Evolutionary conservation across 306 rosid species (phyloP), one percentile per base, ranked within the genome.

Genomic region (Astragalus membranaceus): DNA sequence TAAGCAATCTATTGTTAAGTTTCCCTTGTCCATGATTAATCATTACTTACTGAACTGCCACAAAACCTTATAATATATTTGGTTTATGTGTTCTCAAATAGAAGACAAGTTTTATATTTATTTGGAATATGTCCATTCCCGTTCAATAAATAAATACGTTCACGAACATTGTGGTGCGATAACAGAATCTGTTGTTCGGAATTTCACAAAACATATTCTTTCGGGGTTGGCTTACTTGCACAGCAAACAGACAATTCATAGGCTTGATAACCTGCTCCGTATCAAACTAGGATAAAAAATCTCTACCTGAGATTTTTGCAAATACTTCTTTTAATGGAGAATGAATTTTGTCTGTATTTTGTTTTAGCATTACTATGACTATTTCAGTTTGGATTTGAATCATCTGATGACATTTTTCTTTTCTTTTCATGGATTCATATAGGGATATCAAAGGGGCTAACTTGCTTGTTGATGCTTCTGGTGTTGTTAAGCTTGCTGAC

Each of bases 361-460:
- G n/a, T n/a, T n/a, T n/a, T n/a, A n/a, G n/a, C n/a, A n/a, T n/a
- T n/a, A n/a, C n/a, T n/a, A n/a, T n/a, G n/a, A n/a, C n/a, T n/a
- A n/a, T n/a, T n/a, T n/a, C n/a, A n/a, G n/a, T n/a, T n/a, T n/a
- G n/a, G n/a, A n/a, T n/a, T n/a, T 7, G 14, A 35, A 42, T 23
- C 42, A 49, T 56, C 17, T 46, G 36, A 15, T 49, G 59, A 49
- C 60, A 35, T 49, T 47, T 46, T 32, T 0, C 26, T 36, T 53
- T 60, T 56, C 41, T 61, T 73, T 65, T 48, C 13, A n/a, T 48
- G 55, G 47, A 54, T 58, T 36, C 39, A 42, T 74, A 5, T 63
- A 95, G 99, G 87, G 99, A 95, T 82, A 91, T 95, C 74, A 95
- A 91, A 68, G 99, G 99, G 55, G 97, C 97, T 50, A 95, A 95